Evolutionary conservation across 1,284 basidiomycete species (phyloP).

Genomic region (Agaricales sp.): DNA sequence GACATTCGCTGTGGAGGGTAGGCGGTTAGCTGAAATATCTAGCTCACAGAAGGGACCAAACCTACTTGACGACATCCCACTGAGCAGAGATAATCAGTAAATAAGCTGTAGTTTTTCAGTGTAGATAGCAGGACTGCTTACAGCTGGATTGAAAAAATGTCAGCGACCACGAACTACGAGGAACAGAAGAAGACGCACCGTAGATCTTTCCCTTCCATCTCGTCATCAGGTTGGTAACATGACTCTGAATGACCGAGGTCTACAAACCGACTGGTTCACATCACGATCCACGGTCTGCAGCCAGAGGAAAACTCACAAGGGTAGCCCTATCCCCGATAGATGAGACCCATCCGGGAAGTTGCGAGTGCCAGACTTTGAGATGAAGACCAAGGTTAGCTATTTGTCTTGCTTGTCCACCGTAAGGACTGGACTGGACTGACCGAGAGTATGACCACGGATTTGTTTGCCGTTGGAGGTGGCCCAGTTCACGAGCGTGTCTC

Average conservation of each 20-base stretch:
- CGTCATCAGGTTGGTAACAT: slow-evolving; percentile 20
- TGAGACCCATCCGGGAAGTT: slow-evolving; percentile 36
- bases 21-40: slow-evolving; percentile 6
- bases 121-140: no score
- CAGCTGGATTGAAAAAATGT: slow-evolving; percentile 26
- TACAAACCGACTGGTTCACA: slow-evolving; percentile 5
- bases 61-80: slow-evolving; percentile 32
- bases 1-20: slow-evolving; percentile 22
- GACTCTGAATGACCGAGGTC: slow-evolving; percentile 29
- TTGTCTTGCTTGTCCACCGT: neutral
- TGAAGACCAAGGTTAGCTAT: neutral
- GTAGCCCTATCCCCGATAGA: slow-evolving; percentile 10
- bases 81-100: slow-evolving; percentile 30
- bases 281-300: neutral
- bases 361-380: slow-evolving; percentile 42
- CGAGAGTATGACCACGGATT: slow-evolving; percentile 37
- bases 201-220: neutral
- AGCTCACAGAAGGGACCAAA: neutral
- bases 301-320: no score
- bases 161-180: neutral
- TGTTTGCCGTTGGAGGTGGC: slow-evolving; percentile 33
- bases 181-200: neutral
- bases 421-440: slow-evolving; percentile 11
- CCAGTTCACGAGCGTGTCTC: slow-evolving; percentile 35
- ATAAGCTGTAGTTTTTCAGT: no score